phyloP scores from a whole-genome alignment of 139 green algal species.

The Trebouxia sp. region DNA sequence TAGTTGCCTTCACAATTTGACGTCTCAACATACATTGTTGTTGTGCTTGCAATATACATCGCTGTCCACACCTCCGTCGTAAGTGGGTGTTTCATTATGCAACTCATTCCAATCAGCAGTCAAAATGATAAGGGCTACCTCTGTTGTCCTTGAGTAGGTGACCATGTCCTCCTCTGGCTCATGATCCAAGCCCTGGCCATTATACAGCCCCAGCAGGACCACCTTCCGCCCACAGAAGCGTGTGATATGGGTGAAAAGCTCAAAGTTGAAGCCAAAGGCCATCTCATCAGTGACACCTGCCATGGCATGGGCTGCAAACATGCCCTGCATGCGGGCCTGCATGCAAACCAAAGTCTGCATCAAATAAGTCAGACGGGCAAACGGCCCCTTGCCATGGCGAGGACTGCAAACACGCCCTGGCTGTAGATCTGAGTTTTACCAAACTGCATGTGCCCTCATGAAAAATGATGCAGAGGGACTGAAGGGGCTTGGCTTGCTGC shows the following conservation, averaged over 20 bases:
- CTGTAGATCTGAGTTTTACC: no score
- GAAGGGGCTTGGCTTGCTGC: no score
- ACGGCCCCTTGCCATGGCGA: no score
- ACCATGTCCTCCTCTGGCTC: conserved; percentile 61
- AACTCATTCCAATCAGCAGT: background rate
- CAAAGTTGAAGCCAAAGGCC: conserved; percentile 68
- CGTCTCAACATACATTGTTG: no score
- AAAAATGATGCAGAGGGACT: conserved; percentile 64
- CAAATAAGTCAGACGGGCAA: no score
- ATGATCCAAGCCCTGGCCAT: conserved; percentile 76
- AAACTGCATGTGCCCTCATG: no score
- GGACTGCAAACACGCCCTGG: no score
- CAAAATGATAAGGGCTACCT: conserved; percentile 32
- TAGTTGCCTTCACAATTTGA: no score
- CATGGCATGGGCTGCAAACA: conserved; percentile 74
- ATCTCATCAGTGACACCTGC: conserved; percentile 49
- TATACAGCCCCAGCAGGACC: conserved; percentile 87
- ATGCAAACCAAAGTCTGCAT: background rate
- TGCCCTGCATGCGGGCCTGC: conserved; percentile 70
- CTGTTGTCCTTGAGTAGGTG: conserved; percentile 56
- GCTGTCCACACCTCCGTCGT: no score
- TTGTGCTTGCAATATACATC: no score
- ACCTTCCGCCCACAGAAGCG: conserved; percentile 80
- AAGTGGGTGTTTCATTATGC: background rate
- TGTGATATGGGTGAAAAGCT: conserved; percentile 90